Conservation (phyloP, 148 eudicot genomes). For the Rhododendron henanense region DNA sequence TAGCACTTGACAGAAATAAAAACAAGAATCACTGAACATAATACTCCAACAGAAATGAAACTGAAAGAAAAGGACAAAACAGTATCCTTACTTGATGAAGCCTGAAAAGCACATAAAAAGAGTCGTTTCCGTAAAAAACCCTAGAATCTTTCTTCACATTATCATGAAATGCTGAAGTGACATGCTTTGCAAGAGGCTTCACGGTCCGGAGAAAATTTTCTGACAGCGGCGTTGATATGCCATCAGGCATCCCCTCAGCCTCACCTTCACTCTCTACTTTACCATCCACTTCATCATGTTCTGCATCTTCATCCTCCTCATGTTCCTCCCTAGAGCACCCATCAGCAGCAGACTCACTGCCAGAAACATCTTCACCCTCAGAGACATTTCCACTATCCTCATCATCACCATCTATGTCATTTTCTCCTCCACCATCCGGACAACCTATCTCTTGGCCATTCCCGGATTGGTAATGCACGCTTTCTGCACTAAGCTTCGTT, state of each 20-base stretch:
- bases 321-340: constrained; percentile 68
- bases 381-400: constrained; percentile 85
- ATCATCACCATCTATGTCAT: constrained; percentile 69
- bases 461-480: constrained; percentile 26
- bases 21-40: neutral
- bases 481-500: constrained; percentile 30
- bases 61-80: neutral
- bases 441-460: constrained; percentile 31
- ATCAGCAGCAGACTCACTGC: constrained; percentile 85
- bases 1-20: neutral
- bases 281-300: constrained; percentile 62
- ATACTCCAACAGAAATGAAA: neutral
- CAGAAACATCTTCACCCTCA: constrained; percentile 71
- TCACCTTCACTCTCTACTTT: constrained; percentile 95
- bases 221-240: constrained; percentile 36
- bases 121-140: constrained; percentile 79
- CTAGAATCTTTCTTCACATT: constrained; percentile 41
- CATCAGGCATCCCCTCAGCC: constrained; percentile 55
- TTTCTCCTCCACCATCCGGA: constrained; percentile 44
- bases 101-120: constrained; percentile 75
- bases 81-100: constrained; percentile 66
- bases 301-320: constrained; percentile 71
- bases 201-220: constrained; percentile 47
- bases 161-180: constrained; percentile 34
- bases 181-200: constrained; percentile 74